A percentile compares a stretch with the other conserved stretches of the same genome.
Evolutionary conservation across 2,329 filamentous ascomycete genomes (phyloP).

Genomic region (Pochonia chlamydosporia): DNA sequence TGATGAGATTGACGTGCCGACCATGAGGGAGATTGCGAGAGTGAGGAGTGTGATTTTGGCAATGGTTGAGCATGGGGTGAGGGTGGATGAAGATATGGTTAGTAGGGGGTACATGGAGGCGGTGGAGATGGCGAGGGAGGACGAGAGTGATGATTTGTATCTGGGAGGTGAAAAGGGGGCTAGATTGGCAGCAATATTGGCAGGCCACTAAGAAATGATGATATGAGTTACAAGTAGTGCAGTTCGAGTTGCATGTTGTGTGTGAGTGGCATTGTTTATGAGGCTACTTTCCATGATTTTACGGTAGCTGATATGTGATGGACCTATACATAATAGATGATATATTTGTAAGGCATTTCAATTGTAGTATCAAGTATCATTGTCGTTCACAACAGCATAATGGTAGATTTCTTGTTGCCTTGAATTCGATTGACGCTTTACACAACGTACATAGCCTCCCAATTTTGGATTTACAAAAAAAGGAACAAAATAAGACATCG

Average conservation of each 20-base stretch:
- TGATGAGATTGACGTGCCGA: constrained; percentile 70
- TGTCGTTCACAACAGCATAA: too few species aligned
- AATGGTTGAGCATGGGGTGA: constrained; percentile 73
- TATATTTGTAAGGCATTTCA: too few species aligned
- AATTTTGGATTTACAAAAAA: background rate
- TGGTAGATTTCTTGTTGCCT: background rate
- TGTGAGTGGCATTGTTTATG: too few species aligned
- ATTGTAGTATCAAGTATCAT: too few species aligned
- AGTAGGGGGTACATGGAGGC: constrained; percentile 76
- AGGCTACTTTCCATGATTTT: too few species aligned
- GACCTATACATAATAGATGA: too few species aligned
- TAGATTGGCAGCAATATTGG: constrained; percentile 38
- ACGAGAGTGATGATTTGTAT: constrained; percentile 54
- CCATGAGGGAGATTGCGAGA: constrained; percentile 82
- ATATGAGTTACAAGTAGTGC: background rate
- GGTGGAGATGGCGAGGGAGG: constrained; percentile 64
- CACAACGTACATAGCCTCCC: background rate
- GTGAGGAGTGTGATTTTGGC: constrained; percentile 76
- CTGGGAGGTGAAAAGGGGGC: constrained; percentile 52
- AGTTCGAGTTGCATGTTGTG: background rate
- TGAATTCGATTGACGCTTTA: background rate
- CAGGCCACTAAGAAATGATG: constrained; percentile 15
- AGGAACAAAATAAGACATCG: too few species aligned
- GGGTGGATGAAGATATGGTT: constrained; percentile 87
- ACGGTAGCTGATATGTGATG: too few species aligned